Evolutionary conservation across 2,329 filamentous ascomycete species (phyloP), one percentile per base, ranked within the genome.

Genomic region (Fusarium vanettenii): DNA sequence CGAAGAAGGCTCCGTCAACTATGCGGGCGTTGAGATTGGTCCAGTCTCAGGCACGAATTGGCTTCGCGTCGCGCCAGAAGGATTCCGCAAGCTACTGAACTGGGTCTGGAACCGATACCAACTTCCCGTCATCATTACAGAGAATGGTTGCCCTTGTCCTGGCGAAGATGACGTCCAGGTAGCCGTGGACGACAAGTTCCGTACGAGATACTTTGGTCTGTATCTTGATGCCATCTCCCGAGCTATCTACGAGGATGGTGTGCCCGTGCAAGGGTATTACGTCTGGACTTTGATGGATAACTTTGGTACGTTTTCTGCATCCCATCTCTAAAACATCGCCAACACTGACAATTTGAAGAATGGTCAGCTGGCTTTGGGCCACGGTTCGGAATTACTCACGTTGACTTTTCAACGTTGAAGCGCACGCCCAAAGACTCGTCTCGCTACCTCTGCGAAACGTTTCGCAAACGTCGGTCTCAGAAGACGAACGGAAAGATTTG

Each of bases 351-450:
- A 7, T 25, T 7, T 13, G 2, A 18, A 59, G 56, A 59, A 67
- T 81, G 83, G 84, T 83, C 82, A 10, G 82, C 81, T 39, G 84
- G 84, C 5, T 85, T 81, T 55, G 81, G 80, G 1, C 81, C 82
- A 22, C 77, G 83, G 3, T 85, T 85, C 60, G 83, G 83, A 6
- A 80, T 84, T 9, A 82, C 81, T 1, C 84, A 80, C 68, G 80
- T 83, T 3, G 80, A 85, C 65, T 84, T 81, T 56, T 76, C 81
- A 8, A 85, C 81, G 2, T 55, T 83, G 27, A 79, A 82, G 64
- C 79, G 82, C 22, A 85, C 82, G 37, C 83, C 84, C 0, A 85
- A 85, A 71, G 78, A 79, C 50, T 83, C 81, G 1, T 81, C 82
- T 16, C 22, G 16, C 4, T 60, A 60, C 18, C 33, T 60, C 10